These are phyloP conservation scores for Cutaneotrichosporon curvatum DNA, from an alignment of 1,284 basidiomycete genomes.

Conservation along the genomic window DNA sequence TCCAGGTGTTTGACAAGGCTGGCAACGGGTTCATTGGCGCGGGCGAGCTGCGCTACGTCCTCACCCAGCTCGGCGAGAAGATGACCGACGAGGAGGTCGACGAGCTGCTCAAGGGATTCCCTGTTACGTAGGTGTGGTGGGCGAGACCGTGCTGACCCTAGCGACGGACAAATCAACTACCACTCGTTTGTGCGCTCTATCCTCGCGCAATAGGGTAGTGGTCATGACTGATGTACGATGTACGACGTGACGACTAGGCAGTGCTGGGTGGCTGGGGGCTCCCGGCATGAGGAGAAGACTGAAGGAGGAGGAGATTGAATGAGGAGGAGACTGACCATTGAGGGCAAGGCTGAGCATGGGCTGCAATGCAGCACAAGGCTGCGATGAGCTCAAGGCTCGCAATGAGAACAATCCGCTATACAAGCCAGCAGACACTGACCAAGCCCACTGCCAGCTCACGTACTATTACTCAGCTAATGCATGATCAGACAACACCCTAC, in stretches of 20 bases:
- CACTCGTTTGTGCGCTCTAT: conserved; percentile 91
- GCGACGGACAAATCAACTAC: conserved; percentile 96
- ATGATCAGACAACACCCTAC: background rate
- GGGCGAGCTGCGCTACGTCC: conserved; percentile 83
- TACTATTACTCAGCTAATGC: too few species aligned
- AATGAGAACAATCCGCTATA: too few species aligned
- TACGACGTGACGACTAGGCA: too few species aligned
- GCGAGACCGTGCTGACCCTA: conserved; percentile 38
- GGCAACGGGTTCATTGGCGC: conserved; percentile 94
- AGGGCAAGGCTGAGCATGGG: too few species aligned
- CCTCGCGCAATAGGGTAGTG: conserved; percentile 59
- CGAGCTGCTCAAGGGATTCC: conserved; percentile 81
- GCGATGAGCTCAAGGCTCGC: too few species aligned
- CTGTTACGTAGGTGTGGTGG: conserved; percentile 32
- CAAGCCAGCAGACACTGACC: too few species aligned
- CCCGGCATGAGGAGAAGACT: background rate
- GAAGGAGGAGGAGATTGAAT: too few species aligned
- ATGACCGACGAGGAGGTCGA: conserved; percentile 97
- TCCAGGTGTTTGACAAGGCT: conserved; percentile 99
- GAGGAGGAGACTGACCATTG: too few species aligned
- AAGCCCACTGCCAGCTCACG: too few species aligned
- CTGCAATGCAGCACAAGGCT: too few species aligned
- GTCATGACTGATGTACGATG: conserved; percentile 8
- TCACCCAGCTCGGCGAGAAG: conserved; percentile 95
- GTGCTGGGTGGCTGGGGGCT: too few species aligned